These are phyloP conservation scores for Mucuna pruriens DNA, from an alignment of 306 rosid genomes.

Conservation along the genomic window DNA sequence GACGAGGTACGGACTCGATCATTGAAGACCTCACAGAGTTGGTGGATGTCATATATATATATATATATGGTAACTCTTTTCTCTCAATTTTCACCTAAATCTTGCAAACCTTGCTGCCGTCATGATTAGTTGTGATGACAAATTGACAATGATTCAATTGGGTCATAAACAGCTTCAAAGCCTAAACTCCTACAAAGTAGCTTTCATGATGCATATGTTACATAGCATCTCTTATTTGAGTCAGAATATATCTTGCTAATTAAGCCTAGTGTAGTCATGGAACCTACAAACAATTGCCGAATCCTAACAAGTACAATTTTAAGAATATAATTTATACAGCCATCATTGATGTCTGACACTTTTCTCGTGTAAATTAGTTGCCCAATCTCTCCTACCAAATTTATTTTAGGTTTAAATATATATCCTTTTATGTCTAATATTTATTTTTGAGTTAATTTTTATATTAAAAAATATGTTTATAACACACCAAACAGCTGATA, in stretches of 20 bases:
- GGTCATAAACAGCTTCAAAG: constrained; percentile 17
- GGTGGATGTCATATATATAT: too few species aligned
- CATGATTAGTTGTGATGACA: constrained; percentile 6
- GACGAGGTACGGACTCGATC: background rate
- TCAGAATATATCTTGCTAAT: background rate
- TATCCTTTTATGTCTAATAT: too few species aligned
- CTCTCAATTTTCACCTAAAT: background rate
- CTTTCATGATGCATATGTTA: background rate
- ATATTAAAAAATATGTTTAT: too few species aligned
- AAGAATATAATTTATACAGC: background rate
- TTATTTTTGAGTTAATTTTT: too few species aligned
- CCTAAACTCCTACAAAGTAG: constrained; percentile 29
- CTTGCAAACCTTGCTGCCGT: constrained; percentile 6
- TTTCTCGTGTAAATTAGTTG: too few species aligned
- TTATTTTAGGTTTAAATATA: background rate
- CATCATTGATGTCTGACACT: background rate
- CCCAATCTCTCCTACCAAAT: background rate
- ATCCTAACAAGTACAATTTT: background rate
- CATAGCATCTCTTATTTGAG: background rate
- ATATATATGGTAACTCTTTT: too few species aligned
- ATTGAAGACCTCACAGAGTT: too few species aligned
- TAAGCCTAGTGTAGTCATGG: background rate
- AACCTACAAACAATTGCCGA: background rate
- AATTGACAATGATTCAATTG: constrained; percentile 1
- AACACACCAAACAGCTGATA: too few species aligned